These are phyloP conservation scores for Daedaleopsis nitida DNA, from an alignment of 768 basidiomycete species.

Conservation along the genomic window DNA sequence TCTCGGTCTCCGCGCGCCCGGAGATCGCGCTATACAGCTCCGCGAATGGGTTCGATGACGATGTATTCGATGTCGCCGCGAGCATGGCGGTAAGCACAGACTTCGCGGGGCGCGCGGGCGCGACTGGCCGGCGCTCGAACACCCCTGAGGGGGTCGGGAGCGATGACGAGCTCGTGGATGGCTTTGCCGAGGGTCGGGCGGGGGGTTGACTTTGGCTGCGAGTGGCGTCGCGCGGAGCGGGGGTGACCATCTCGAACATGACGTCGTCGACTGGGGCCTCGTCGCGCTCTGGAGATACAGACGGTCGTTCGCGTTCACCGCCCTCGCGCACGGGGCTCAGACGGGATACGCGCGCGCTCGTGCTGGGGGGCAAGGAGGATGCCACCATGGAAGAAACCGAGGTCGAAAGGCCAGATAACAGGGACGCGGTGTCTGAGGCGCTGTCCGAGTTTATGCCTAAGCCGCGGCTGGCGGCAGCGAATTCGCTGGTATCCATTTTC, in stretches of 20 bases:
- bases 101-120: slow-evolving; percentile 42
- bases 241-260: slow-evolving; percentile 59
- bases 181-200: slow-evolving; percentile 21
- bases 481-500: slow-evolving; percentile 56
- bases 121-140: slow-evolving; percentile 57
- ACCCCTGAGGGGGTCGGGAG: slow-evolving; percentile 23
- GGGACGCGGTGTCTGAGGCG: slow-evolving; percentile 62
- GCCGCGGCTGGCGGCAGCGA: slow-evolving; percentile 56
- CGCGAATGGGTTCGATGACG: slow-evolving; percentile 81
- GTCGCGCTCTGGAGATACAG: slow-evolving; percentile 32
- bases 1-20: slow-evolving; percentile 62
- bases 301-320: slow-evolving; percentile 25
- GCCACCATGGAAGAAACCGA: slow-evolving; percentile 55
- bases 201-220: slow-evolving; percentile 14
- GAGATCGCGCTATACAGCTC: slow-evolving; percentile 86
- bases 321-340: slow-evolving; percentile 47
- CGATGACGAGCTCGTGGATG: slow-evolving; percentile 1
- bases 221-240: slow-evolving; percentile 24
- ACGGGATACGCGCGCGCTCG: slow-evolving; percentile 25
- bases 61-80: slow-evolving; percentile 59
- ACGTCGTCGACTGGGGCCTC: slow-evolving; percentile 39
- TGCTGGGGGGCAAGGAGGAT: slow-evolving; percentile 54
- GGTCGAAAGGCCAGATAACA: slow-evolving; percentile 57
- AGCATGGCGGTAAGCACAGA: slow-evolving; percentile 79
- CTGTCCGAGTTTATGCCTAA: slow-evolving; percentile 54